Base-by-base conservation (phyloP, 2,329 filamentous ascomycete species). In the Xylariaceae sp. region DNA sequence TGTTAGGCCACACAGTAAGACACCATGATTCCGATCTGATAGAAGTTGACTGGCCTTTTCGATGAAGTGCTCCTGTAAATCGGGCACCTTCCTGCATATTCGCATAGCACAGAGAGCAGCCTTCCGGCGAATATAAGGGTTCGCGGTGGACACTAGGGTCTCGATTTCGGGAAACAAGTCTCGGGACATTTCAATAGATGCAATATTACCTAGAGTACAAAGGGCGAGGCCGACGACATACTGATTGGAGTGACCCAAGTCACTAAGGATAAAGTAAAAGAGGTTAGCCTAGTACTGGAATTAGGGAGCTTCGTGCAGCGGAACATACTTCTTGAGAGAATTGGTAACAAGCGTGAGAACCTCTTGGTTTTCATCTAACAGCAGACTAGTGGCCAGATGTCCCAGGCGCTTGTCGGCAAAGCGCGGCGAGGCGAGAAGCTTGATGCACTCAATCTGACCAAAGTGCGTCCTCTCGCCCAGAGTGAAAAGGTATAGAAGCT, bases 51-150 rank as follows among this genome's bases (percentile, higher is more conserved):
- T 89, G 13, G 93, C 90, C 73, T 97, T 97, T 57, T 99, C 94
- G 53, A 97, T 71, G 69, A 99, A 99, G 74, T 99, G 92, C 72
- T 99, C 95, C 73, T 96, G 91, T 48, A 99, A 77, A 72, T 99
- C 94, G 5, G 95, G 94, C 9, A 99, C 94, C 74, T 99, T 99
- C 66, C 92, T 88, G 76, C 92, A 97, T 80, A 99, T 97, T 62
- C 92, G 85, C 94, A 99, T 99, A 44, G 94, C 94, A 75, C 94
- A 99, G n/a, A 99, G 82, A 3, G 94, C 94, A 15, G 94, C 94
- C 78, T 99, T 99, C 64, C 94, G 85, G 65, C 94, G 85, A 70
- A 99, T 97, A 71, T 99, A 99, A n/a, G 94, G 94, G 72, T 99
- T 99, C 47, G 92, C 88, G 42, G 92, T 97, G 35, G 92, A 89